Conservation (phyloP, 257 asterid genomes). For the Solanum appendiculatum region DNA sequence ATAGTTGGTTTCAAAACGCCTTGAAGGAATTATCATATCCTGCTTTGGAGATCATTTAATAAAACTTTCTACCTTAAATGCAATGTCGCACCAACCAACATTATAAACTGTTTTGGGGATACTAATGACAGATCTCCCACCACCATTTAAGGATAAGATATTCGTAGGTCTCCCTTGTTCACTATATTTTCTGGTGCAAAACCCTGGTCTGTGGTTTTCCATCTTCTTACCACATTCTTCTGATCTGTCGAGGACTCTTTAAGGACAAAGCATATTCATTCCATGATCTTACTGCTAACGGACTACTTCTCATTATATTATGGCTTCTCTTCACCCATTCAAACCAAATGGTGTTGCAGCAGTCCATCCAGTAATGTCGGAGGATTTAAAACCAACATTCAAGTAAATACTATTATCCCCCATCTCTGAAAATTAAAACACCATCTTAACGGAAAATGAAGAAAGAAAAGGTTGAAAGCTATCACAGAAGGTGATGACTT, state of each 20-base stretch:
- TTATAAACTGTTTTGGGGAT: no score
- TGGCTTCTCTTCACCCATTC: neutral
- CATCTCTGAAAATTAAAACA: neutral
- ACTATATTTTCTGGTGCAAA: neutral
- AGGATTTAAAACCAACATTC: neutral
- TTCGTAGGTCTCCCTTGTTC: neutral
- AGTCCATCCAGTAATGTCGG: neutral
- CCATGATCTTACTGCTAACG: neutral
- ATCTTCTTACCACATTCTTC: neutral
- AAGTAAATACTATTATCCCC: neutral
- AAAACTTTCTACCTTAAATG: no score
- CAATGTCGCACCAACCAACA: no score
- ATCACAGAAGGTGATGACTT: neutral
- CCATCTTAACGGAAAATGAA: neutral
- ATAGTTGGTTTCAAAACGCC: neutral
- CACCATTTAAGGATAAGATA: neutral
- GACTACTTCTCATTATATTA: neutral
- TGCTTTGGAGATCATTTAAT: no score
- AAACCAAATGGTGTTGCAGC: neutral
- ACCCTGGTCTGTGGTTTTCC: neutral
- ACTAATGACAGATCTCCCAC: neutral
- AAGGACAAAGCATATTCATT: neutral
- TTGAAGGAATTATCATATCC: no score
- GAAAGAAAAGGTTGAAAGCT: neutral
- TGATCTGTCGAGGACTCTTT: neutral